phyloP scores from a whole-genome alignment of 306 rosid genomes.

The Gastrolobium bilobum region DNA sequence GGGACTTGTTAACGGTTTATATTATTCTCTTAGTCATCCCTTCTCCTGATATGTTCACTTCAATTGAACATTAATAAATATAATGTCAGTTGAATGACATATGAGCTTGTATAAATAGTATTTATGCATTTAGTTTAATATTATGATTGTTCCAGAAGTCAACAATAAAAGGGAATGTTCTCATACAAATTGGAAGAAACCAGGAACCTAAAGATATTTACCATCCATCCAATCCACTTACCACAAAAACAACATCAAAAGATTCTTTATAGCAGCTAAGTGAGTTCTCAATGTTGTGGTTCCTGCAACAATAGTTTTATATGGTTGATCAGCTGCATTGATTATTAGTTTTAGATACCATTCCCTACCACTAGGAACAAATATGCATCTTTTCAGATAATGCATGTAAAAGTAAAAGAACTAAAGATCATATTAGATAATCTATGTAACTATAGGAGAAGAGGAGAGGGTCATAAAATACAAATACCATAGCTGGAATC shows the following conservation, averaged over 20 bases:
- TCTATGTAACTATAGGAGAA: conserved; percentile 1
- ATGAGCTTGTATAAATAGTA: not conserved
- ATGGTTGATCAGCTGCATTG: conserved; percentile 36
- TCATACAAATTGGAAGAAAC: conserved; percentile 36
- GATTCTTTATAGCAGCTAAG: conserved; percentile 72
- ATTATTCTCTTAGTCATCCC: not conserved
- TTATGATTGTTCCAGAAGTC: conserved; percentile 1
- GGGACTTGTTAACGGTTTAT: no score
- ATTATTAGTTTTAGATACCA: conserved; percentile 1
- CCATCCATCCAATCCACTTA: conserved; percentile 55
- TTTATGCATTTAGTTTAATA: conserved; percentile 27
- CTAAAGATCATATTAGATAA: not conserved
- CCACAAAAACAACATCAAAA: conserved; percentile 86
- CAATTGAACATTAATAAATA: conserved; percentile 22
- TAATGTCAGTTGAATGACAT: conserved; percentile 2
- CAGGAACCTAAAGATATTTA: conserved; percentile 11
- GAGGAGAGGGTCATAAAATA: not conserved
- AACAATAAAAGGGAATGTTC: conserved; percentile 19
- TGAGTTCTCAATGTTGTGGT: conserved; percentile 76
- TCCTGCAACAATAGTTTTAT: conserved; percentile 66
- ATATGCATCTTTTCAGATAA: conserved; percentile 4
- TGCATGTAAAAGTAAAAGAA: not conserved
- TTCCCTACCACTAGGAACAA: not conserved
- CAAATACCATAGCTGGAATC: conserved; percentile 13
- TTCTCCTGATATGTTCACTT: conserved; percentile 20